phyloP scores from a whole-genome alignment of 306 rosid species.

The Cucurbita ficifolia region DNA sequence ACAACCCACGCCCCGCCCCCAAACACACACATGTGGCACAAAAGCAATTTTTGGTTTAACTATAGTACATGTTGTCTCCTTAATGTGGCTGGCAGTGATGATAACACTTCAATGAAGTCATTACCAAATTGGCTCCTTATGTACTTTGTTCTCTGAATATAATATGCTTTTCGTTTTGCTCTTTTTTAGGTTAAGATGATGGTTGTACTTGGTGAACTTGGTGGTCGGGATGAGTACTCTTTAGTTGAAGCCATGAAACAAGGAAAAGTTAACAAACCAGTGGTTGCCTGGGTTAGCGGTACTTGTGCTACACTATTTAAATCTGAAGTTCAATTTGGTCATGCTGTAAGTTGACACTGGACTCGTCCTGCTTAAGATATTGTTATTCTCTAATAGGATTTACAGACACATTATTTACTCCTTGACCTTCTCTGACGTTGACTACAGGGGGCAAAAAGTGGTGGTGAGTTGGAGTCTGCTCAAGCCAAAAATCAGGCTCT shows the following conservation, averaged over 20 bases:
- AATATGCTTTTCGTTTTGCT: constrained; percentile 9
- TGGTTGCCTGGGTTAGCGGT: constrained; percentile 99
- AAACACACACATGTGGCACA: neutral
- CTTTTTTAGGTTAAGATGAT: constrained; percentile 75
- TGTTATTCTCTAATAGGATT: constrained; percentile 8
- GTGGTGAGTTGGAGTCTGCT: constrained; percentile 96
- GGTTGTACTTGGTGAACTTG: constrained; percentile 96
- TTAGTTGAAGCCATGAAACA: constrained; percentile 90
- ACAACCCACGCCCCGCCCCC: neutral
- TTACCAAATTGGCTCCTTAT: neutral
- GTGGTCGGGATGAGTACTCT: constrained; percentile 94
- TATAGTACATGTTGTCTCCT: neutral
- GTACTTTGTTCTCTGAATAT: constrained; percentile 2
- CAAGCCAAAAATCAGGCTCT: constrained; percentile 96
- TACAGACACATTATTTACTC: neutral
- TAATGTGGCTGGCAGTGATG: neutral
- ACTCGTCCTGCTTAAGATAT: neutral
- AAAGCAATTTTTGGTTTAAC: neutral
- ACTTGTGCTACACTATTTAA: constrained; percentile 96
- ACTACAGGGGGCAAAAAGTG: constrained; percentile 94
- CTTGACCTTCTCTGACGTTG: constrained; percentile 9
- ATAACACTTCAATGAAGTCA: neutral
- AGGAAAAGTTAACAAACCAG: constrained; percentile 83
- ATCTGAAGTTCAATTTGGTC: constrained; percentile 99
- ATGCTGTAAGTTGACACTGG: constrained; percentile 62